Conservation (phyloP, 2,329 filamentous ascomycete species). For the Chaetothyriales sp. region DNA sequence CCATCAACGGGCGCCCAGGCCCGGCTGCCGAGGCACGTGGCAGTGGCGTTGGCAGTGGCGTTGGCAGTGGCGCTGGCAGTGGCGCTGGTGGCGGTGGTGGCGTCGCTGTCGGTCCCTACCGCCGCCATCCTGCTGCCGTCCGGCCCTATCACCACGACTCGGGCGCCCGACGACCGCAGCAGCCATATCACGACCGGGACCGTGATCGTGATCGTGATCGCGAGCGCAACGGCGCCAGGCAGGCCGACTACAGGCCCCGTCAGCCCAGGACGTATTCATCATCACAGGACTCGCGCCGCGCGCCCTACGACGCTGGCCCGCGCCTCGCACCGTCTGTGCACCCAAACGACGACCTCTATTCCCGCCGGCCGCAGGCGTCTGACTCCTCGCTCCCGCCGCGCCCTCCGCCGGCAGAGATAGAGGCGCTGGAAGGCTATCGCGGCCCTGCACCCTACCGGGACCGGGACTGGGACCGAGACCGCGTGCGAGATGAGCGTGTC, state of each 20-base stretch:
- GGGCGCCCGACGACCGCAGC: neutral
- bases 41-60: constrained; percentile 20
- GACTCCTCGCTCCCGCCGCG: constrained; percentile 10
- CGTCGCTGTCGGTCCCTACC: constrained; percentile 13
- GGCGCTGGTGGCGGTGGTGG: constrained; percentile 23
- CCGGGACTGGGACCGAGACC: constrained; percentile 13
- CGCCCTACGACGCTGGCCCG: constrained; percentile 3
- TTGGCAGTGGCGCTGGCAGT: constrained; percentile 23
- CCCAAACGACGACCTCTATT: constrained; percentile 13
- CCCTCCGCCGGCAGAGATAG: constrained; percentile 9
- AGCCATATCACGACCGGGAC: neutral
- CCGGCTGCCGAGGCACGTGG: constrained; percentile 22
- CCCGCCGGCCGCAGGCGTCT: constrained; percentile 10
- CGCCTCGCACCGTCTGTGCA: constrained; percentile 3
- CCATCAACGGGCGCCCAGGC: constrained; percentile 20
- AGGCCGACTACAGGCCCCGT: neutral
- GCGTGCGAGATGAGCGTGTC: constrained; percentile 6
- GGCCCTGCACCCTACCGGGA: constrained; percentile 1
- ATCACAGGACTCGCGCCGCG: neutral
- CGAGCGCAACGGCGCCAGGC: neutral
- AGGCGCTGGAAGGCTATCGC: neutral
- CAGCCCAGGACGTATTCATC: constrained; percentile 4
- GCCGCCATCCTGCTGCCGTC: neutral
- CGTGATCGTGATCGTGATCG: neutral
- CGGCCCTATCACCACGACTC: neutral